These are phyloP conservation scores for Globisporangium uncinulatum DNA, from an alignment of 352 stramenopile species.

Conservation along the genomic window DNA sequence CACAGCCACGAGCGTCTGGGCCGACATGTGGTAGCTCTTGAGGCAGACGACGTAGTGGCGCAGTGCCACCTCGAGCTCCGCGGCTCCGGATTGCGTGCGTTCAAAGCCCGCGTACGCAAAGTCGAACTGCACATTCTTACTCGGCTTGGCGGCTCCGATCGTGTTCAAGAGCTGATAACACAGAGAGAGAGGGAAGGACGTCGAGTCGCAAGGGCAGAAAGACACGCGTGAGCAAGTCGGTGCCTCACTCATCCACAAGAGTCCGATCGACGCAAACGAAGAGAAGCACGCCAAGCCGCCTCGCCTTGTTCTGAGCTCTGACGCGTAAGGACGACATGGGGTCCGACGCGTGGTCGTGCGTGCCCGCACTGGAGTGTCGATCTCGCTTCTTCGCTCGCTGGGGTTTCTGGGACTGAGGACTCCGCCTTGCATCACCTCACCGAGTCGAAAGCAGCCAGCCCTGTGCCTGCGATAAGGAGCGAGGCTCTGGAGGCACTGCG, in stretches of 20 bases:
- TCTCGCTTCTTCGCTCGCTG: not conserved
- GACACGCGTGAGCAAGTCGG: not conserved
- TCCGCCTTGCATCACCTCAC: too few relatives aligned
- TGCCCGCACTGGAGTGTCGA: too few relatives aligned
- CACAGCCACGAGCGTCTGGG: slow-evolving; percentile 42
- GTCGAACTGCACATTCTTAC: slow-evolving; percentile 77
- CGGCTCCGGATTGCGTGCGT: slow-evolving; percentile 36
- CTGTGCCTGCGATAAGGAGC: too few relatives aligned
- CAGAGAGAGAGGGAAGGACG: not conserved
- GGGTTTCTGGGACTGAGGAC: not conserved
- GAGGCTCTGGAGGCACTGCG: too few relatives aligned
- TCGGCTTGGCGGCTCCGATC: slow-evolving; percentile 63
- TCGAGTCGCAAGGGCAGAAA: not conserved
- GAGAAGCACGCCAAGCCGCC: too few relatives aligned
- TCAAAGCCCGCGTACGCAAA: slow-evolving; percentile 57
- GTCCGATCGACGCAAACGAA: too few relatives aligned
- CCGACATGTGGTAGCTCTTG: slow-evolving; percentile 53
- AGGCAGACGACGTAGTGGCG: slow-evolving; percentile 53
- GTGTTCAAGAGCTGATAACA: slow-evolving; percentile 40
- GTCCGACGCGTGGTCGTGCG: not conserved
- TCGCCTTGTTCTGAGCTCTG: slow-evolving; percentile 66
- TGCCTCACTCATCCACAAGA: not conserved
- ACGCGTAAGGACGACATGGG: slow-evolving; percentile 74
- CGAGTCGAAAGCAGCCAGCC: too few relatives aligned
- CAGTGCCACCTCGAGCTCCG: slow-evolving; percentile 41